Conservation (phyloP, 768 basidiomycete species). For the Suillus luteus region DNA sequence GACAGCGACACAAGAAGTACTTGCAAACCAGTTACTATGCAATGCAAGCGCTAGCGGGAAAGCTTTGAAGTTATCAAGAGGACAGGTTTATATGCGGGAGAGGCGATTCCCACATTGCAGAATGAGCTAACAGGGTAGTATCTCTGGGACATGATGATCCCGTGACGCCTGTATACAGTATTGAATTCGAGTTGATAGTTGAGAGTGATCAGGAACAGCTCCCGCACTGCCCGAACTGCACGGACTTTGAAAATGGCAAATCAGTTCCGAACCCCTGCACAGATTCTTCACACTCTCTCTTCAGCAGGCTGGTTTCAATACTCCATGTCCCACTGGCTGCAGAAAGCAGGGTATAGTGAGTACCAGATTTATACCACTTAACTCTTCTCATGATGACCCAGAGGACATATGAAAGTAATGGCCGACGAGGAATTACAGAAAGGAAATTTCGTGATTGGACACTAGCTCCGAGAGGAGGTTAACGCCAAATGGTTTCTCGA, state of each 20-base stretch:
- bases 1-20: neutral
- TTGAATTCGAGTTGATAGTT: neutral
- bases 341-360: neutral
- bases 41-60: neutral
- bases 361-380: neutral
- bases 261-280: neutral
- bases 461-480: neutral
- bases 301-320: too few species aligned
- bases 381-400: neutral
- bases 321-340: neutral
- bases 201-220: neutral
- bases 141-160: neutral
- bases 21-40: neutral
- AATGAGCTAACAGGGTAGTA: neutral
- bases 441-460: neutral
- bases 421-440: neutral
- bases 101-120: neutral
- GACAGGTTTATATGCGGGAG: neutral
- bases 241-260: slow-evolving; percentile 1
- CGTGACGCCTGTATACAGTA: neutral
- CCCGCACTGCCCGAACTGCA: neutral
- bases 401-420: neutral
- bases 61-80: too few species aligned
- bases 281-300: neutral
- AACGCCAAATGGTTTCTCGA: neutral